Conservation (phyloP, 2,329 filamentous ascomycete genomes). For the Phialophora tarda region DNA sequence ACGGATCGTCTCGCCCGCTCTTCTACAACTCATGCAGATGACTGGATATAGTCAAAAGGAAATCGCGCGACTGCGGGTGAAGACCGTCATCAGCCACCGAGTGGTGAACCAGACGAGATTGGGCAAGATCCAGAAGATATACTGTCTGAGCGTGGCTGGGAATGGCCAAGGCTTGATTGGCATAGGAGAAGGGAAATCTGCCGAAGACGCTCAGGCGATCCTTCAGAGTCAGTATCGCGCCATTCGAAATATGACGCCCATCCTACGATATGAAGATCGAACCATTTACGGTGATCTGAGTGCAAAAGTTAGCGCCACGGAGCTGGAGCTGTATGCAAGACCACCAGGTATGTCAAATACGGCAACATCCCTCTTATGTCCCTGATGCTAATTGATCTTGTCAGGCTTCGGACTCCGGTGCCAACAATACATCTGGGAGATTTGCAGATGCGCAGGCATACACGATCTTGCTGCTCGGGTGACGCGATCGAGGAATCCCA, state of each 20-base stretch:
- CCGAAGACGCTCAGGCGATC: conserved; percentile 70
- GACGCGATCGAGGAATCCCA: conserved; percentile 85
- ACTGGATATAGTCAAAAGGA: conserved; percentile 60
- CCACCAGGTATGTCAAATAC: conserved; percentile 74
- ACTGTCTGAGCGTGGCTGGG: conserved; percentile 80
- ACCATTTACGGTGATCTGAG: conserved; percentile 87
- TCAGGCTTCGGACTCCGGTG: conserved; percentile 92
- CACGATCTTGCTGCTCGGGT: conserved; percentile 84
- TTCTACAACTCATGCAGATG: conserved; percentile 61
- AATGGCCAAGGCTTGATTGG: conserved; percentile 86
- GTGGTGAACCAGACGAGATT: conserved; percentile 95
- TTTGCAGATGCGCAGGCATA: conserved; percentile 85
- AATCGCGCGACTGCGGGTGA: conserved; percentile 64
- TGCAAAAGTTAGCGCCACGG: conserved; percentile 84
- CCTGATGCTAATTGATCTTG: conserved; percentile 10
- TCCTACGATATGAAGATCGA: conserved; percentile 85
- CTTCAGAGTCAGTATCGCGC: conserved; percentile 79
- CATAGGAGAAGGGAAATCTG: conserved; percentile 86
- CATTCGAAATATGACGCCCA: conserved; percentile 90
- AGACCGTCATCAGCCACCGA: conserved; percentile 72
- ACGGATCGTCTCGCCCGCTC: conserved; percentile 36
- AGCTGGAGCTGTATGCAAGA: conserved; percentile 79
- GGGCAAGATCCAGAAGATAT: conserved; percentile 83
- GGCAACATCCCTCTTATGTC: neutral
- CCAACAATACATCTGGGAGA: conserved; percentile 90